phyloP scores from a whole-genome alignment of 176 grass and related monocot genomes.

The Zea mays region Zm-B73-REFERENCE-NAM-5.0 NC_050096.1:272637001-272637500 shows the following conservation, averaged over 20 bases:
- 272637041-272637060: slow-evolving; percentile 1
- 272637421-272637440: no score
- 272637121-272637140: background rate
- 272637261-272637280: background rate
- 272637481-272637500: background rate
- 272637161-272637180: background rate
- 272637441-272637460: no score
- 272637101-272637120: background rate
- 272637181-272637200: background rate
- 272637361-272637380: background rate
- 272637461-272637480: background rate
- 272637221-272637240: background rate
- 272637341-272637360: background rate
- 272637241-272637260: background rate
- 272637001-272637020: background rate
- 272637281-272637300: background rate
- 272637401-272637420: no score
- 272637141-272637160: background rate
- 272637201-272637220: background rate
- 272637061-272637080: background rate
- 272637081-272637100: background rate
- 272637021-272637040: background rate
- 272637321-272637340: background rate
- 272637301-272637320: background rate
- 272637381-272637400: no score